Evolutionary conservation across 2,329 filamentous ascomycete genomes (phyloP).

Genomic region (Stagonosporopsis chrysanthemi): DNA sequence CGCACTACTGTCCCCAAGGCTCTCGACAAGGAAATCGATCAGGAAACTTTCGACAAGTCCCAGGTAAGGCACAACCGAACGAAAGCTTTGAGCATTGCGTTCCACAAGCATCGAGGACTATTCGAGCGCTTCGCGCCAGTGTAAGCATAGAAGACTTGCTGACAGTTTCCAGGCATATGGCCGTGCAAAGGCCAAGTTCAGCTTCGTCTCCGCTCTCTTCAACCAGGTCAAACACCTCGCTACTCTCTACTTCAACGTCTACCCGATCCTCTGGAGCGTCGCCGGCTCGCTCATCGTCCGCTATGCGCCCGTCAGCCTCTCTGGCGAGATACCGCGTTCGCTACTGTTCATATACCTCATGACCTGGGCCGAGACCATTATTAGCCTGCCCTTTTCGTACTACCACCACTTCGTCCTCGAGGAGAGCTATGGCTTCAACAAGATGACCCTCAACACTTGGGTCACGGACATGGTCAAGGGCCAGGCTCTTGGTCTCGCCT

Average conservation of each 20-base stretch:
- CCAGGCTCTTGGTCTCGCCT: conserved; percentile 78
- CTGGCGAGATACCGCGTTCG: conserved; percentile 91
- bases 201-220: conserved; percentile 81
- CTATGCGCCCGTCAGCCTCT: conserved; percentile 79
- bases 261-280: conserved; percentile 88
- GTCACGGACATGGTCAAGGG: conserved; percentile 90
- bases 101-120: background rate
- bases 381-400: conserved; percentile 81
- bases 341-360: conserved; percentile 91
- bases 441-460: conserved; percentile 90
- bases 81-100: background rate
- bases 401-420: conserved; percentile 97
- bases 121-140: background rate
- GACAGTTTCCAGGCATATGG: conserved; percentile 72
- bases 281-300: conserved; percentile 76
- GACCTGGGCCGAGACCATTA: conserved; percentile 78
- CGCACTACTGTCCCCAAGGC: conserved; percentile 83
- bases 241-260: conserved; percentile 88
- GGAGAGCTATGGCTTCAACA: conserved; percentile 98
- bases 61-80: conserved; percentile 61
- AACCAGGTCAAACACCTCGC: conserved; percentile 86
- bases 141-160: conserved; percentile 17
- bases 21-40: conserved; percentile 84
- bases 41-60: conserved; percentile 92
- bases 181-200: conserved; percentile 91